phyloP scores from a whole-genome alignment of 1,284 basidiomycete species.

The Rhodotorula sp. region DNA sequence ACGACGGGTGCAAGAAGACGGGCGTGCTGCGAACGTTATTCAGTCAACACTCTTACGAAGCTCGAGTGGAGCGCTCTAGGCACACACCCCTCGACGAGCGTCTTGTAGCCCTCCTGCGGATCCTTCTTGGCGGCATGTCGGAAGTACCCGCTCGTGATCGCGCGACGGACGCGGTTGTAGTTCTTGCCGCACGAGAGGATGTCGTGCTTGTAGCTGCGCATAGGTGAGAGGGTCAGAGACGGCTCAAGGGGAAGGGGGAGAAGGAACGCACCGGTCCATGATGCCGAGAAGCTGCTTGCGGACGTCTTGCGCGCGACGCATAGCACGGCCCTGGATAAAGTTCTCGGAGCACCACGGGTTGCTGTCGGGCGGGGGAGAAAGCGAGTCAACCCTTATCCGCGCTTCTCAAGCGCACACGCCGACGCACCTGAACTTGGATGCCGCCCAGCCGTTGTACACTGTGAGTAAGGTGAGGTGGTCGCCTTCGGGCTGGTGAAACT shows the following conservation, averaged over 20 bases:
- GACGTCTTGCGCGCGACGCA: conserved; percentile 97
- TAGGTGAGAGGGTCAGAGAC: background rate
- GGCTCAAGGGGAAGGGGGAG: conserved; percentile 43
- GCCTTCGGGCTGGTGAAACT: conserved; percentile 96
- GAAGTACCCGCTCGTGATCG: conserved; percentile 97
- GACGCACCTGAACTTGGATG: conserved; percentile 72
- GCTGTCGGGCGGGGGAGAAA: background rate
- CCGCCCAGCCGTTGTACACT: conserved; percentile 98
- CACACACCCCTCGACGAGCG: conserved; percentile 76
- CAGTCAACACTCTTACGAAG: background rate
- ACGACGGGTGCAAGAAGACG: conserved; percentile 95
- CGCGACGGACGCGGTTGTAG: conserved; percentile 88
- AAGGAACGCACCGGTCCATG: conserved; percentile 79
- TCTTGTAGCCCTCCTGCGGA: conserved; percentile 72
- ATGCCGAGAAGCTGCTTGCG: conserved; percentile 95
- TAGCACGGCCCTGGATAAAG: conserved; percentile 93
- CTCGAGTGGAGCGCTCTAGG: no score
- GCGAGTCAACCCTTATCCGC: no score
- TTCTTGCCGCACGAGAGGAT: conserved; percentile 87
- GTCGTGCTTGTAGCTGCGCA: conserved; percentile 80
- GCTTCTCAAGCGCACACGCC: conserved; percentile 48
- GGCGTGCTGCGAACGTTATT: conserved; percentile 59
- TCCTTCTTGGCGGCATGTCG: conserved; percentile 95
- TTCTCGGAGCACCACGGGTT: conserved; percentile 57
- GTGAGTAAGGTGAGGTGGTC: conserved; percentile 92